Evolutionary conservation across 306 rosid genomes (phyloP), one percentile per base, ranked within the genome.

Genomic region (Vigna hirtella): DNA sequence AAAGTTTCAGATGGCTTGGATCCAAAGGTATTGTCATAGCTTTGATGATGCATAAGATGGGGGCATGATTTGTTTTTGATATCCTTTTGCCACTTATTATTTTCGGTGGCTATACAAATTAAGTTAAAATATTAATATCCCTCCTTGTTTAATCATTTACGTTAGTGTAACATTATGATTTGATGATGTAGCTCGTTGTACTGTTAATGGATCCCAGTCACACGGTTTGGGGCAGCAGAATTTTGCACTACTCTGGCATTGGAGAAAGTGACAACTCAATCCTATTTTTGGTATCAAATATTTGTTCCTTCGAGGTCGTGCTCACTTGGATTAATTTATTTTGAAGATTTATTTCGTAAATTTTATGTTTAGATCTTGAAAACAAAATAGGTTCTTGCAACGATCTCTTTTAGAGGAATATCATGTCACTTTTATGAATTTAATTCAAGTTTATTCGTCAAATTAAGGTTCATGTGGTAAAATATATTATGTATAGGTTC

Each of bases 11-110:
- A 24, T 73, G 56, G 49, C 55, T 17, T 78, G 52, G 74, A 64
- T 63, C 76, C 58, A 28, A 48, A 75, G 51, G 24, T 81, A 43
- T 38, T 84, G 38, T 79, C 48, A 74, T 20, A 66, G 71, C 80
- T 56, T 57, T 4, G 48, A 8, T 42, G 38, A 61, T 56, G 47
- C 72, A 14, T 53, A 58, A 32, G 75, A 68, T 56, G 65, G 22
- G 17, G 79, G 42, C 30, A 18, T 59, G 20, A 28, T 22, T 76
- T 58, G 73, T 17, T 80, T 52, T 45, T 26, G 65, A 58, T 36
- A 47, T 57, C 22, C 26, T 45, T 30, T 34, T 45, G 11, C 65
- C 52, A 62, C 12, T 4, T 40, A n/a, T 53, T 72, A 43, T 72
- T 14, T 28, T 16, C 24, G 47, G 3, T 47, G 65, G 38, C 22